Evolutionary conservation across 75 land plant genomes (phyloP), one percentile per base, ranked within the genome.

Genomic region (Cryptomeria japonica): DNA sequence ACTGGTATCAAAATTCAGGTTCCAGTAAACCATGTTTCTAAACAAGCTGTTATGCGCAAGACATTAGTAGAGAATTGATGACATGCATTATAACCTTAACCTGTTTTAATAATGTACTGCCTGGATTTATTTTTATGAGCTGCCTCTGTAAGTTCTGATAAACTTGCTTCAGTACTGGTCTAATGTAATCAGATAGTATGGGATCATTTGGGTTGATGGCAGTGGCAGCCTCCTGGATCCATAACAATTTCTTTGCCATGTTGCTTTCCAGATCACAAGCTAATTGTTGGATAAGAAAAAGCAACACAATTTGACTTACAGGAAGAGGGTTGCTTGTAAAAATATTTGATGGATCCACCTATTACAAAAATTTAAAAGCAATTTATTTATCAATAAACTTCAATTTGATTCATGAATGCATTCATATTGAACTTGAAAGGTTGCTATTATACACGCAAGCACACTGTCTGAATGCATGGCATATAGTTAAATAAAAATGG

Each of bases 211-310:
- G 99, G 76, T 95, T 93, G 18, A 98, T 93, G 22, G 95, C 97
- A 25, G 90, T 79, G 1, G 94, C 93, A 31, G 95, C 99, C 28
- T 95, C 99, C 72, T 90, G 92, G 93, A 98, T 96, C 99, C 99
- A 98, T 25, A 76, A 82, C 36, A 97, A 86, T 85, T 97, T 98
- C n/a, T 92, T 86, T 36, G 94, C 77, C 78, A 95, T 95, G 4
- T 98, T 99, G 18, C 92, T 94, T 79, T 91, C 88, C 37, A 98
- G 91, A 72, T 97, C 99, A 90, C 97, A 98, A 19, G 99, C 94
- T 72, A 98, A 85, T 84, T 98, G 99, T 88, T 97, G 99, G 76
- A 98, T 90, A 76, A 98, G 96, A 70, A 97, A 93, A 19, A 98
- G 87, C 68, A 98, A 92, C 22, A 98, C 99, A 83, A 97, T 94